Evolutionary conservation across 805 yeast species (phyloP), one percentile per base, ranked within the genome.

Genomic region (Candida sithepensis): DNA sequence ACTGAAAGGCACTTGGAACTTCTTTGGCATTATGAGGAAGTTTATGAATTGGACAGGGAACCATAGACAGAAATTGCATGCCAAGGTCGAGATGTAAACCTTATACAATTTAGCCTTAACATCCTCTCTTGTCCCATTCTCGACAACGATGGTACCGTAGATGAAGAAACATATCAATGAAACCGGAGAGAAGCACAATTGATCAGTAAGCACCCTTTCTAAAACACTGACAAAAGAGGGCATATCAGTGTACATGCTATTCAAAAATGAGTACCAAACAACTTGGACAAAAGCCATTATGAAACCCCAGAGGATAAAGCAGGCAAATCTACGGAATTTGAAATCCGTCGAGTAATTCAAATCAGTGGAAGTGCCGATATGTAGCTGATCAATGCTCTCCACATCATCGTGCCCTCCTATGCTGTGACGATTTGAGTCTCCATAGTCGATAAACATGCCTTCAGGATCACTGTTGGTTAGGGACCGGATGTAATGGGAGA

Each of bases 261-360:
- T 91, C 50, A 92, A 73, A 49, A 91, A 79, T 57, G 79, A 77
- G 60, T 92, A 91, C 99, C 99, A 92, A 42, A 83, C 84, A 44
- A 86, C 85, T 66, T 90, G 97, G 41, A 82, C 78, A 59, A 88
- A 85, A 0, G 97, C 85, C 69, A 89, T 78, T 7, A 84, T 60
- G 47, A 87, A 79, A 1, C 98, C 97, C 97, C 97, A 91, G 39
- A 78, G 67, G 71, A 88, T 81, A 61, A 90, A 91, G 7, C 94
- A 86, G 0, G 82, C 74, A 61, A 89, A 77, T 53, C 97, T 75
- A 45, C 77, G 72, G 59, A 85, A 85, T 48, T 79, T 78, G 65
- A 85, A 92, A 24, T 43, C 51, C 14, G 54, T 47, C 8, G 39
- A 34, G 12, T 5, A 7, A 26, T 38, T 24, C 21, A 2, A 18